Evolutionary conservation across 2,329 filamentous ascomycete genomes (phyloP).

Genomic region (Pseudohalonectria lignicola): DNA sequence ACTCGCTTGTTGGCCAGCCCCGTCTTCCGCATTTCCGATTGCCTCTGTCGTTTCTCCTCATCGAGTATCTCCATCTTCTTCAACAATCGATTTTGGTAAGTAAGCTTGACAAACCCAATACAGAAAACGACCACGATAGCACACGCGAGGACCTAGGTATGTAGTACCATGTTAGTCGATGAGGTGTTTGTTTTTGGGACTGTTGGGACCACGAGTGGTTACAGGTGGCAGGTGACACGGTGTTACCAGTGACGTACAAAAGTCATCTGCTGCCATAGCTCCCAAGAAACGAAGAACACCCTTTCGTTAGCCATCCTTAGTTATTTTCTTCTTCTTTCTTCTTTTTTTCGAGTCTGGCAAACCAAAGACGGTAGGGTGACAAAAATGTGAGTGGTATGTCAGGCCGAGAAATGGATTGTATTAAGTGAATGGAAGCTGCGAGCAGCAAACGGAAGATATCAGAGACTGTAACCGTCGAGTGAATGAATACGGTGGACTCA

Average conservation of each 20-base stretch:
- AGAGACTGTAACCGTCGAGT: no score
- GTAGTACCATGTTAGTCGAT: no score
- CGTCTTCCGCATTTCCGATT: conserved; percentile 41
- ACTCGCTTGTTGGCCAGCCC: conserved; percentile 31
- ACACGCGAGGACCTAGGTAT: conserved; percentile 54
- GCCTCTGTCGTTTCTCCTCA: conserved; percentile 48
- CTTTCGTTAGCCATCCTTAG: conserved; percentile 23
- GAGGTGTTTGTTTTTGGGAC: conserved; percentile 5
- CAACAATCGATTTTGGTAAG: conserved; percentile 44
- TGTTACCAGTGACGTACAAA: conserved; percentile 68
- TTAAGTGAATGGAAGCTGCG: no score
- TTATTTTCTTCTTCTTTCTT: no score
- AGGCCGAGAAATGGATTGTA: no score
- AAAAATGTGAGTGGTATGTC: no score
- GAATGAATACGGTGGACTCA: no score
- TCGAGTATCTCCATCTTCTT: conserved; percentile 53
- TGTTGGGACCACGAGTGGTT: background rate
- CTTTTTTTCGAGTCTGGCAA: no score
- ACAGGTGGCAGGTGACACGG: conserved; percentile 6
- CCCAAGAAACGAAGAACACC: conserved; percentile 59
- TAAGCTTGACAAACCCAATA: conserved; percentile 57
- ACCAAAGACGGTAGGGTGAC: no score
- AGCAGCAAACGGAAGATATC: no score
- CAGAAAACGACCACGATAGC: conserved; percentile 61
- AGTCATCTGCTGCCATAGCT: conserved; percentile 80